A percentile compares a stretch with the other conserved stretches of the same genome.
phyloP scores from a whole-genome alignment of 306 rosid species.

The Cucumis hystrix region DNA sequence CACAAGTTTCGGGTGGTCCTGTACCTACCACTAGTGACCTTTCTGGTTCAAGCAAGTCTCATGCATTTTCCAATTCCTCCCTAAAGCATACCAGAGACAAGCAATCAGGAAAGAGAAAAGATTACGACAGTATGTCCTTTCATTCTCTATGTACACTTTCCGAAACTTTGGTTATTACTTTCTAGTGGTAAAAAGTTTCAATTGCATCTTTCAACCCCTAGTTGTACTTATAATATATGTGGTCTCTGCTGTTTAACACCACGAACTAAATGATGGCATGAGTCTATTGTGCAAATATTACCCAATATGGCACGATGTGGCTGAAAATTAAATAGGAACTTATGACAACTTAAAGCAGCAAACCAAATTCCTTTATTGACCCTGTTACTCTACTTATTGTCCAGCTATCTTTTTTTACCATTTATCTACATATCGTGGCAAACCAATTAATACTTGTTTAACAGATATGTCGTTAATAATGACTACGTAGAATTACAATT shows the following conservation, averaged over 20 bases:
- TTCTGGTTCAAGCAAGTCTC: slow-evolving; percentile 80
- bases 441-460: neutral
- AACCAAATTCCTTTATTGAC: neutral
- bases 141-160: neutral
- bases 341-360: neutral
- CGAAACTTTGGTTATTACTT: neutral
- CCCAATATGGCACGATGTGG: neutral
- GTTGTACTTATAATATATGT: no score
- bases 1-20: slow-evolving; percentile 34
- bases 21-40: slow-evolving; percentile 63
- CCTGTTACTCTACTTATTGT: neutral
- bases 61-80: slow-evolving; percentile 42
- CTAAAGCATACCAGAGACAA: slow-evolving; percentile 40
- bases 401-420: neutral
- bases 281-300: neutral
- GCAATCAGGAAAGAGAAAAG: slow-evolving; percentile 62
- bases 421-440: neutral
- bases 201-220: neutral
- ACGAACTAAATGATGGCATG: neutral
- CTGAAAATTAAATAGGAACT: neutral
- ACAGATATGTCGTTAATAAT: neutral
- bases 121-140: slow-evolving; percentile 50
- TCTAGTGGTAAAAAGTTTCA: neutral
- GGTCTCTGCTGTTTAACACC: neutral
- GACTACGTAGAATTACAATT: neutral